These are phyloP conservation scores for Macaranga tanarius DNA, from an alignment of 441 rosid species.

Conservation along the genomic window DNA sequence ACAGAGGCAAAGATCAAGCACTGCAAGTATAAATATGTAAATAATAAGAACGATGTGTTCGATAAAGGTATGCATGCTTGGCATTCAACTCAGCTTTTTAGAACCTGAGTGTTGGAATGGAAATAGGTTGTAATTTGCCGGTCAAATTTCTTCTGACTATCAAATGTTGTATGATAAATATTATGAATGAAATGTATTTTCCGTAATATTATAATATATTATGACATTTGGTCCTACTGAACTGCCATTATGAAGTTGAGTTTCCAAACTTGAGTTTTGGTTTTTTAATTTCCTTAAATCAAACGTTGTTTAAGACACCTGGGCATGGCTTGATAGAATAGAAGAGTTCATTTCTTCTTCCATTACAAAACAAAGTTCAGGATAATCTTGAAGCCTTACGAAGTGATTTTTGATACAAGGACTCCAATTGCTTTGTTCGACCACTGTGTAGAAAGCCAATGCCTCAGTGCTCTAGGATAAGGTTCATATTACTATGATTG, in stretches of 20 bases:
- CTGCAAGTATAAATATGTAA: constrained; percentile 17
- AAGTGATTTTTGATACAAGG: too few species aligned
- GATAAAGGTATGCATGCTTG: constrained; percentile 8
- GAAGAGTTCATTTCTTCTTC: neutral
- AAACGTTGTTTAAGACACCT: neutral
- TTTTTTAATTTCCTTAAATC: too few species aligned
- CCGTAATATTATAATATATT: neutral
- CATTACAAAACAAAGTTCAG: too few species aligned
- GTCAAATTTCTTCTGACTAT: constrained; percentile 13
- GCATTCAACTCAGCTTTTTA: constrained; percentile 50
- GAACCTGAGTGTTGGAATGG: constrained; percentile 43
- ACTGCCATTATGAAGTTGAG: neutral
- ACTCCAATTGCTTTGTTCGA: too few species aligned
- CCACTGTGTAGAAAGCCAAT: too few species aligned
- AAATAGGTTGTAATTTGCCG: constrained; percentile 17
- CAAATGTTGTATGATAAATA: constrained; percentile 9
- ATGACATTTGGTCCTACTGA: neutral
- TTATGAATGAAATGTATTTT: constrained; percentile 16
- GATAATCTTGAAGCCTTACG: too few species aligned
- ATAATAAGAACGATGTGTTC: neutral
- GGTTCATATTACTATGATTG: too few species aligned
- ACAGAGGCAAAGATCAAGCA: constrained; percentile 9
- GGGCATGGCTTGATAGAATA: constrained; percentile 46
- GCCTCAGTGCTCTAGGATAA: too few species aligned
- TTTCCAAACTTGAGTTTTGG: too few species aligned